Evolutionary conservation across 2,329 filamentous ascomycete species (phyloP), one percentile per base, ranked within the genome.

Genomic region (Trichocomaceae sp.): DNA sequence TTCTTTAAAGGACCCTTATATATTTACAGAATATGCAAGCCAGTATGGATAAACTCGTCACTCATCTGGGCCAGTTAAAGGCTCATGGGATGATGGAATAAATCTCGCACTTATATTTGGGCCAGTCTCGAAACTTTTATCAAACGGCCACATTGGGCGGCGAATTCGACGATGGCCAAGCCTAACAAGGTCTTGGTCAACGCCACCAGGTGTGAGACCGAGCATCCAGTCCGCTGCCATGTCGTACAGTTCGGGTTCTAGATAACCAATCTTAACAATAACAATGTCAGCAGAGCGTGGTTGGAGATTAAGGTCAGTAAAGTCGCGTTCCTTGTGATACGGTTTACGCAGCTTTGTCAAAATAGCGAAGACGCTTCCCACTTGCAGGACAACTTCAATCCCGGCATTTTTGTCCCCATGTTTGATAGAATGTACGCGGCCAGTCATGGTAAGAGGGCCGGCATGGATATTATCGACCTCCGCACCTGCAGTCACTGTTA

Each of bases 151-250:
- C 76, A 80, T 79, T 1, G 79, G 79, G 20, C 78, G 69, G 9
- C 63, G 63, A 23, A 81, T 79, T 1, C 72, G 70, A 45, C 64
- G 68, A 62, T 81, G 77, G 0, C 76, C 78, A 5, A 81, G 65
- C 10, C 77, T 67, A 54, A 68, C 60, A 12, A 81, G 62, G 55
- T 81, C 75, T 61, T 81, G 79, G 59, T 81, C 77, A 9, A 81
- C 79, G 8, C 78, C 78, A 0, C 78, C 79, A 0, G 78, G 78
- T 0, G 78, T 81, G 15, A 81, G 66, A 0, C 69, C 79, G 1
- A 81, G 69, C 74, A 80, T 79, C 79, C 78, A 81, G 52, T 76
- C 77, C 7, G 68, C 69, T 0, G 78, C 74, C 78, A 81, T 81
- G 50, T 73, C 72, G 56, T 79, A 79, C 4, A 81, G 65, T 60